Evolutionary conservation across 192 early-diverging fungal species (phyloP).

Genomic region (Allomyces macrogynus): DNA sequence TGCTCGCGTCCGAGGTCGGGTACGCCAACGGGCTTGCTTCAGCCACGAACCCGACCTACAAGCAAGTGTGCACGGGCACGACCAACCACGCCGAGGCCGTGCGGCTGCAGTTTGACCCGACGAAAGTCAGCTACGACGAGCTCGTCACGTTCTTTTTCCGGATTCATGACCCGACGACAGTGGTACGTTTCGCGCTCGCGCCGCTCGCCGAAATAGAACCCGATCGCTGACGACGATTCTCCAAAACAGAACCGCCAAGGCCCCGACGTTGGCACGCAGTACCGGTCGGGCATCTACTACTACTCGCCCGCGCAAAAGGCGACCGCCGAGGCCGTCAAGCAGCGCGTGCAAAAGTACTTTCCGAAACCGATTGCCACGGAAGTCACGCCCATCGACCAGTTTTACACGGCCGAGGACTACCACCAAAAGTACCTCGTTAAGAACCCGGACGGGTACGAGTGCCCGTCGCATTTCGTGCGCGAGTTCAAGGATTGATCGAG

Average conservation of each 20-base stretch:
- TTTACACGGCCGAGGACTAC: conserved; percentile 65
- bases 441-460: conserved; percentile 58
- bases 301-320: conserved; percentile 50
- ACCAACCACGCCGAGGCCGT: conserved; percentile 72
- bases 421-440: conserved; percentile 60
- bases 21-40: conserved; percentile 31
- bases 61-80: conserved; percentile 40
- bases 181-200: conserved; percentile 16
- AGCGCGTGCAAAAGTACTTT: conserved; percentile 37
- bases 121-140: conserved; percentile 43
- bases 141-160: conserved; percentile 59
- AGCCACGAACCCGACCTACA: conserved; percentile 12
- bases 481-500: conserved; percentile 16
- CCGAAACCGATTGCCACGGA: conserved; percentile 39
- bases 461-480: conserved; percentile 20
- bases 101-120: conserved; percentile 52
- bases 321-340: conserved; percentile 52
- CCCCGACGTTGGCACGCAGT: conserved; percentile 63
- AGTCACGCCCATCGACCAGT: conserved; percentile 43
- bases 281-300: conserved; percentile 74
- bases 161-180: conserved; percentile 57
- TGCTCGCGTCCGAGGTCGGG: conserved; percentile 36
- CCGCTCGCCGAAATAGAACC: conserved; percentile 14
- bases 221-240: not conserved
- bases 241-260: conserved; percentile 19